Percentiles rank a stretch among this genome's conserved stretches.
phyloP scores from a whole-genome alignment of 345 rosid genomes.

The Excoecaria agallocha region DNA sequence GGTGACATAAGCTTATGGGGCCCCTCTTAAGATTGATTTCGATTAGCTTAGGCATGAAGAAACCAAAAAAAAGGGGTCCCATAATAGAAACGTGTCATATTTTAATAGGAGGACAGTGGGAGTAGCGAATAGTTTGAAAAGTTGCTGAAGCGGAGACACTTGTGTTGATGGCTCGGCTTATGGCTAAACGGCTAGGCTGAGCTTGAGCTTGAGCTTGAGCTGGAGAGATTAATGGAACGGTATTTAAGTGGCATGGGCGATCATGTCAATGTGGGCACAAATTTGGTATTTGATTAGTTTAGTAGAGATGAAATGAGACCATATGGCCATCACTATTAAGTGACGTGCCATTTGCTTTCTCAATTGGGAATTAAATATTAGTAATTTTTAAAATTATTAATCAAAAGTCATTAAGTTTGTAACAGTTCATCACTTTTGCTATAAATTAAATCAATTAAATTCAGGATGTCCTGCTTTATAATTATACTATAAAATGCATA shows the following conservation, averaged over 20 bases:
- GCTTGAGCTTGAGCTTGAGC: background rate
- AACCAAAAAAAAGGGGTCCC: slow-evolving; percentile 26
- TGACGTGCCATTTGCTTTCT: slow-evolving; percentile 12
- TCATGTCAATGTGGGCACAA: background rate
- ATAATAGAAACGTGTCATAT: background rate
- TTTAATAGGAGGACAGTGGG: background rate
- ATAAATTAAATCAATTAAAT: background rate
- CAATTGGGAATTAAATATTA: background rate
- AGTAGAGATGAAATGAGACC: background rate
- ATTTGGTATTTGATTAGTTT: slow-evolving; percentile 3
- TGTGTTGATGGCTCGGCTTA: background rate
- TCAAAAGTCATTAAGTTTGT: background rate
- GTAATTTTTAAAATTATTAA: background rate
- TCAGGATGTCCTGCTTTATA: background rate
- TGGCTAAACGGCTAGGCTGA: background rate
- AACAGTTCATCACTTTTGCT: slow-evolving; percentile 1
- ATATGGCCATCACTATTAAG: background rate
- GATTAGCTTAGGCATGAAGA: slow-evolving; percentile 43
- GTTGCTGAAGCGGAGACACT: slow-evolving; percentile 22
- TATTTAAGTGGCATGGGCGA: background rate
- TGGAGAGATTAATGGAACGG: background rate
- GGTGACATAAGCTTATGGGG: slow-evolving; percentile 26
- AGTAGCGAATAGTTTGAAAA: slow-evolving; percentile 19
- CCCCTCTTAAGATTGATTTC: slow-evolving; percentile 16
- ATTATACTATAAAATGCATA: background rate